phyloP scores from a whole-genome alignment of 495 filamentous ascomycete genomes.

The Endocarpon pusillum region DNA sequence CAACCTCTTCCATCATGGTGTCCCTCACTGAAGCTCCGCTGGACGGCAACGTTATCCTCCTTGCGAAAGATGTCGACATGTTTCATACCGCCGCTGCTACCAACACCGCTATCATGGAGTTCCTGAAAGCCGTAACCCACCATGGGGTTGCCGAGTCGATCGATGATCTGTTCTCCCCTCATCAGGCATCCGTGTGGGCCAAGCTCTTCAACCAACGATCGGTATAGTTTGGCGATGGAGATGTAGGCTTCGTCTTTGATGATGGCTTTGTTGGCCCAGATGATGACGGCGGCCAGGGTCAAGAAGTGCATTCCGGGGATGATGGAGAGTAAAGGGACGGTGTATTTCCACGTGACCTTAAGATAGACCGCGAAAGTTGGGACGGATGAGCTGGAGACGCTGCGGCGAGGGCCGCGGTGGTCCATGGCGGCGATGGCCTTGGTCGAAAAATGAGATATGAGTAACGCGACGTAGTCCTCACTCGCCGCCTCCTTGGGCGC shows the following conservation, averaged over 20 bases:
- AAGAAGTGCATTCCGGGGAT: background rate
- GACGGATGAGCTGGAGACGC: background rate
- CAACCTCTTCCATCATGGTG: background rate
- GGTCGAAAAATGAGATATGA: too few species aligned
- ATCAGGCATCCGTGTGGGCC: background rate
- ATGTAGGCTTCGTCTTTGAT: constrained; percentile 1
- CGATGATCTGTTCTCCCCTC: background rate
- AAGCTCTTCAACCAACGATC: background rate
- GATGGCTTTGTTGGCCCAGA: constrained; percentile 1
- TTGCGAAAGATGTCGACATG: constrained; percentile 1
- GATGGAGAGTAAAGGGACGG: background rate
- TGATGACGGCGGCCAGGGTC: background rate
- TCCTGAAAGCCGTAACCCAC: constrained; percentile 1
- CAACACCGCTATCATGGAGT: too few species aligned
- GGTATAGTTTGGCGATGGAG: background rate
- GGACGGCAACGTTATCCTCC: background rate
- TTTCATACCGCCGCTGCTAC: background rate
- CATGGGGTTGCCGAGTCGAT: background rate
- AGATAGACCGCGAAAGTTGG: background rate
- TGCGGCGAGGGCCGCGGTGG: background rate
- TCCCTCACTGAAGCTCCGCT: background rate
- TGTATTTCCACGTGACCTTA: background rate
- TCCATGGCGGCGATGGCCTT: constrained; percentile 1
- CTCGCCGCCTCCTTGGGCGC: too few species aligned
- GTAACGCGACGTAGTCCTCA: too few species aligned